phyloP scores from a whole-genome alignment of 306 rosid species.

The Macrotyloma uniflorum region DNA sequence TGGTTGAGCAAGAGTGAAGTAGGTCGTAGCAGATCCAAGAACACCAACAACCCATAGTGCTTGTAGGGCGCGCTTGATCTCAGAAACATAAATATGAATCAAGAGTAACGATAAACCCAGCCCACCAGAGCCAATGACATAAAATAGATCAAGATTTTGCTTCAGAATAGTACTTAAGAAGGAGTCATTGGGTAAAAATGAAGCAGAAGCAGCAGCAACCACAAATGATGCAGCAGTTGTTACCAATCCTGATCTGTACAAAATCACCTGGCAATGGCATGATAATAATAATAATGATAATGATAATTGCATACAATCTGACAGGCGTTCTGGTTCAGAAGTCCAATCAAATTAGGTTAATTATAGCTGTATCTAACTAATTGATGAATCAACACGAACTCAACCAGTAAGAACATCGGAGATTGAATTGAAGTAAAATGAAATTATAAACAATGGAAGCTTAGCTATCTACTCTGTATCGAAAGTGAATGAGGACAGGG shows the following conservation, averaged over 20 bases:
- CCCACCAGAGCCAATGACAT: conserved; percentile 69
- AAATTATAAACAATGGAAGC: background rate
- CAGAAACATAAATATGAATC: conserved; percentile 83
- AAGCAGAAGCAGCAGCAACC: conserved; percentile 69
- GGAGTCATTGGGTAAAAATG: conserved; percentile 57
- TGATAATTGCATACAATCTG: background rate
- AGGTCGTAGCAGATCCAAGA: conserved; percentile 68
- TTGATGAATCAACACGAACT: background rate
- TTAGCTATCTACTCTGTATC: background rate
- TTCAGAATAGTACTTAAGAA: conserved; percentile 41
- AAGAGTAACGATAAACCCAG: conserved; percentile 74
- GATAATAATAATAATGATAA: background rate
- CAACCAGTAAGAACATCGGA: background rate
- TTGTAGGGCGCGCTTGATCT: conserved; percentile 86
- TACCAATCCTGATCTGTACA: conserved; percentile 82
- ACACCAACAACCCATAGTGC: conserved; percentile 84
- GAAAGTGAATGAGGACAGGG: background rate
- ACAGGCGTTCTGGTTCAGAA: background rate
- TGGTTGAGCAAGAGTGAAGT: conserved; percentile 63
- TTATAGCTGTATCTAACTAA: background rate
- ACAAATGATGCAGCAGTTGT: conserved; percentile 81
- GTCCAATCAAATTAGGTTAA: background rate
- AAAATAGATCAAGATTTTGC: conserved; percentile 62
- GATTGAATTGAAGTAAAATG: background rate
- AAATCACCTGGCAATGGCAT: conserved; percentile 64